Percentiles rank a stretch among this genome's conserved stretches.
Conservation (phyloP, 2,329 filamentous ascomycete species). For the Juglanconis juglandina region DNA sequence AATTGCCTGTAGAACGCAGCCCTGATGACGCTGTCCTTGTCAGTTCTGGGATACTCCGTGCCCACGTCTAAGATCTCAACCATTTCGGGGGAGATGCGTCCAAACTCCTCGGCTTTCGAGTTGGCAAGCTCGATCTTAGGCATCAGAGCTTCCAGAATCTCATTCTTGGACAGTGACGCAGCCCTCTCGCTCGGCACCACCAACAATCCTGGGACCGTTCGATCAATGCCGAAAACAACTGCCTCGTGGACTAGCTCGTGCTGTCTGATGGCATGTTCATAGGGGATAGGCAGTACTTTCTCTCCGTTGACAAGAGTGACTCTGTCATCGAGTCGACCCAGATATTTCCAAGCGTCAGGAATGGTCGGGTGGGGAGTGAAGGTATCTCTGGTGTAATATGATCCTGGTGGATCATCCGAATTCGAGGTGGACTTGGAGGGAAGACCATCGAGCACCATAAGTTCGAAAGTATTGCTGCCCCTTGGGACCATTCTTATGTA, state of each 20-base stretch:
- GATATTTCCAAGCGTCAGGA: constrained; percentile 42
- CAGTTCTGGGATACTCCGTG: constrained; percentile 43
- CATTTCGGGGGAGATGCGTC: constrained; percentile 44
- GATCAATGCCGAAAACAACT: constrained; percentile 49
- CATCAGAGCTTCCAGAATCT: constrained; percentile 31
- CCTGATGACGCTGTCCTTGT: constrained; percentile 53
- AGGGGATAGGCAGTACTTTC: constrained; percentile 22
- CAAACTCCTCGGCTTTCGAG: constrained; percentile 28
- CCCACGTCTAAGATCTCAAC: constrained; percentile 44
- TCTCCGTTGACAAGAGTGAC: constrained; percentile 36
- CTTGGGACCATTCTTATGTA: no score
- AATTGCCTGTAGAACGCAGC: constrained; percentile 45
- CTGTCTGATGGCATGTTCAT: constrained; percentile 52
- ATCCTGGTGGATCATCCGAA: constrained; percentile 27
- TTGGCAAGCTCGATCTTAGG: constrained; percentile 32
- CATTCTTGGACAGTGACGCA: constrained; percentile 20
- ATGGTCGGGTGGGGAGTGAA: constrained; percentile 40
- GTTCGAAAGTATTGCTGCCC: no score
- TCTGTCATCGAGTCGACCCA: constrained; percentile 42
- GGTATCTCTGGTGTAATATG: constrained; percentile 34
- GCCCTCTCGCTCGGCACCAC: constrained; percentile 41
- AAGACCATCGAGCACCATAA: no score
- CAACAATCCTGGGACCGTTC: constrained; percentile 43
- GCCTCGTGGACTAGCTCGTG: constrained; percentile 46
- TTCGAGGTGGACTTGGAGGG: constrained; percentile 32